Evolutionary conservation across 2,329 filamentous ascomycete species (phyloP).

Genomic region (Chaetomium olivaceum): DNA sequence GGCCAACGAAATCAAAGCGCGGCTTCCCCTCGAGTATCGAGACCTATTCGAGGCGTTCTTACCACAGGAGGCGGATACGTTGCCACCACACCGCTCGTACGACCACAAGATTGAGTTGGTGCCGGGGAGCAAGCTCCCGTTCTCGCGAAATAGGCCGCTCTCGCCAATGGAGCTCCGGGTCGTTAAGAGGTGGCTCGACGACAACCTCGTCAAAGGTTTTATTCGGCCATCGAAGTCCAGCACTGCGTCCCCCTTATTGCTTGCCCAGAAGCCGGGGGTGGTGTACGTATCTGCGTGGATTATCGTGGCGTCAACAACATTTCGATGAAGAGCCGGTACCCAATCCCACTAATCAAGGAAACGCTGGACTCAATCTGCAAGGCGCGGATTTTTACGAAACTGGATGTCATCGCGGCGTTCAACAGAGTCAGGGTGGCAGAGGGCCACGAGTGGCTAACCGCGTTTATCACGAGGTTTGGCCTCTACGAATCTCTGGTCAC

Average conservation of each 20-base stretch:
- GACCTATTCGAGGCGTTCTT: not conserved
- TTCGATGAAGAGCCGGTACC: not conserved
- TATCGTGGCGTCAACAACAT: not conserved
- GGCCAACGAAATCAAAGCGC: no score
- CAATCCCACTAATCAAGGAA: not conserved
- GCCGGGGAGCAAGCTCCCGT: not conserved
- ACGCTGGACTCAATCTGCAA: not conserved
- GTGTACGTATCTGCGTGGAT: not conserved
- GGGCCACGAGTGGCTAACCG: not conserved
- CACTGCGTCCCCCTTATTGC: not conserved
- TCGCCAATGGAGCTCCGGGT: not conserved
- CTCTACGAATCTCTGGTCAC: not conserved
- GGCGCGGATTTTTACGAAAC: not conserved
- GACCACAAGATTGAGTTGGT: slow-evolving; percentile 2
- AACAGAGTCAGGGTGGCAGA: not conserved
- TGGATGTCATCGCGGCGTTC: not conserved
- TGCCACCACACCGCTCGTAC: not conserved
- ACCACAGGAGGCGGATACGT: not conserved
- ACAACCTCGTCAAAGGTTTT: not conserved
- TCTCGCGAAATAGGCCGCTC: not conserved
- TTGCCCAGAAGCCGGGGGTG: not conserved
- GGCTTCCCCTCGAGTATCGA: no score
- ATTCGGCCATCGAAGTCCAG: not conserved
- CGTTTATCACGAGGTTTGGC: slow-evolving; percentile 6
- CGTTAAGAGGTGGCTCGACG: not conserved